These are phyloP conservation scores for Spirogloea muscicola DNA, from an alignment of 139 green algal species.

Conservation along the genomic window DNA sequence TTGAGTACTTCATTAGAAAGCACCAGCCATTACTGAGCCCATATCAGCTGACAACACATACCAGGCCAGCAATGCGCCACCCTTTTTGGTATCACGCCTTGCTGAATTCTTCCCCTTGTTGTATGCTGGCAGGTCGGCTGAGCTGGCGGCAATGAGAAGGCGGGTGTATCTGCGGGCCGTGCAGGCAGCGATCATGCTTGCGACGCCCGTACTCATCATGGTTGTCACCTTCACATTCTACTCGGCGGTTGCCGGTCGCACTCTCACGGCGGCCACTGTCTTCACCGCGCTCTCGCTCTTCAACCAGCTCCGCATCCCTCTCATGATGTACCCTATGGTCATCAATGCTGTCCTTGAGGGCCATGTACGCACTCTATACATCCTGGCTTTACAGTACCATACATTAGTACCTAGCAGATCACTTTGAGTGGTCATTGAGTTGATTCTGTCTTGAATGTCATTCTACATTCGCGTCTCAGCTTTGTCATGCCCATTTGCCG, in stretches of 20 bases:
- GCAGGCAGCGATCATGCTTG: conserved; percentile 42
- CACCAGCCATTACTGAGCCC: no score
- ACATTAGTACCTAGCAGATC: no score
- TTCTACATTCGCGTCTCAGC: no score
- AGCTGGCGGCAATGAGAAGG: conserved; percentile 49
- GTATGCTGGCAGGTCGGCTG: conserved; percentile 2
- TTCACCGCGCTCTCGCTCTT: conserved; percentile 88
- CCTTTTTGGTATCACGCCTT: no score
- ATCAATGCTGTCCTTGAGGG: conserved; percentile 30
- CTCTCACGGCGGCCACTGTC: conserved; percentile 56
- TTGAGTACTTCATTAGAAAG: no score
- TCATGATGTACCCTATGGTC: conserved; percentile 71
- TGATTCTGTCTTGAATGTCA: no score
- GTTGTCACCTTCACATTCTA: conserved; percentile 69
- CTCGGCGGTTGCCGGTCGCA: conserved; percentile 51
- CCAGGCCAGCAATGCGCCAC: no score
- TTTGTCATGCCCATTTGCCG: no score
- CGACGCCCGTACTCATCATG: conserved; percentile 41
- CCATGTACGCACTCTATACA: conserved; percentile 23
- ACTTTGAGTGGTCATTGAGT: no score
- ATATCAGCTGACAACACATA: no score
- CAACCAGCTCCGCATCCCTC: conserved; percentile 83
- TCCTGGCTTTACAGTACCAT: no score
- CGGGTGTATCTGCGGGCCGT: conserved; percentile 42
- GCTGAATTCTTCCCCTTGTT: conserved; percentile 4